These are phyloP conservation scores for Tricholoma matsutake DNA, from an alignment of 768 basidiomycete genomes.

Conservation along the genomic window DNA sequence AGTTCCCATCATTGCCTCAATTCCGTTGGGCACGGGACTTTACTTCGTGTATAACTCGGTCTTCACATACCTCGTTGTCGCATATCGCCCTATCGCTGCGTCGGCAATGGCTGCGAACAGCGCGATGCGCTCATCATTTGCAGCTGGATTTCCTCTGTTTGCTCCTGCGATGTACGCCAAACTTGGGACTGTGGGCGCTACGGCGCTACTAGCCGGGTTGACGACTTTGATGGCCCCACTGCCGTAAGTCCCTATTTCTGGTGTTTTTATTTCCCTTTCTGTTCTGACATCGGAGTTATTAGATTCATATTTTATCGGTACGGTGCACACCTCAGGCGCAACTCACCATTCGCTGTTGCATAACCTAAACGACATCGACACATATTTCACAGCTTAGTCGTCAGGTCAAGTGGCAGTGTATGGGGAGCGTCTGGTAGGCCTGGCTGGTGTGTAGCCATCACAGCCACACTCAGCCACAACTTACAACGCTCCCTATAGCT, in stretches of 20 bases:
- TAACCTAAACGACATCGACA: neutral
- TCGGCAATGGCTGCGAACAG: slow-evolving; percentile 69
- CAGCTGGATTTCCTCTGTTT: slow-evolving; percentile 59
- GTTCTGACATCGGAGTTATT: neutral
- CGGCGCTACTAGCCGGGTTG: slow-evolving; percentile 66
- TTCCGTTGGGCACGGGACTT: slow-evolving; percentile 61
- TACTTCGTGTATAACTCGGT: slow-evolving; percentile 70
- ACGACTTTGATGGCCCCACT: slow-evolving; percentile 58
- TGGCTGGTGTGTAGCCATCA: no score
- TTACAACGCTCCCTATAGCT: no score
- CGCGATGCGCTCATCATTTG: slow-evolving; percentile 57
- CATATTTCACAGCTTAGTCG: no score
- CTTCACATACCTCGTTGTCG: slow-evolving; percentile 70
- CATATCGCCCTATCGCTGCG: slow-evolving; percentile 63
- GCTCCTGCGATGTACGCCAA: slow-evolving; percentile 68
- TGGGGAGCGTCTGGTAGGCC: no score
- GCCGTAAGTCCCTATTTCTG: slow-evolving; percentile 39
- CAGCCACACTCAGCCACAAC: no score
- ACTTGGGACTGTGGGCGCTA: slow-evolving; percentile 69
- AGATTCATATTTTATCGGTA: slow-evolving; percentile 49
- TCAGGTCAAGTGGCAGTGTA: no score
- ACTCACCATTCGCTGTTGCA: slow-evolving; percentile 37
- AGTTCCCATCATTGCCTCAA: slow-evolving; percentile 58
- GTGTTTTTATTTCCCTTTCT: neutral
- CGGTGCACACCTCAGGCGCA: slow-evolving; percentile 40